These are phyloP conservation scores for Akanthomyces dipterigenus DNA, from an alignment of 2,329 filamentous ascomycete species.

Conservation along the genomic window DNA sequence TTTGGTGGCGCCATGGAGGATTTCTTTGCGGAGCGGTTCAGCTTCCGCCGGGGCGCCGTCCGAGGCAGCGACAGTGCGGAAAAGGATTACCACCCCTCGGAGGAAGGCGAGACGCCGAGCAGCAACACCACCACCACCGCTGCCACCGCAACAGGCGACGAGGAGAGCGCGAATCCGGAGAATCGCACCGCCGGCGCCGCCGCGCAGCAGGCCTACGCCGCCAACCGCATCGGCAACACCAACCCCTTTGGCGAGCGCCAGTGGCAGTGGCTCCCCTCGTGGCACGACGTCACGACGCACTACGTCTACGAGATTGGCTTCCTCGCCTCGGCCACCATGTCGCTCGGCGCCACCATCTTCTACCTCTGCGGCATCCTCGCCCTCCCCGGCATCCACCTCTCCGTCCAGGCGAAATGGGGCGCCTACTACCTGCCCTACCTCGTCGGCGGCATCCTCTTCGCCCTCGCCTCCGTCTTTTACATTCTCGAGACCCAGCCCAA, in stretches of 20 bases:
- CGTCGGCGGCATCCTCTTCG: slow-evolving; percentile 54
- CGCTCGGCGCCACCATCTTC: slow-evolving; percentile 55
- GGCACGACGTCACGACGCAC: slow-evolving; percentile 47
- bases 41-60: not conserved
- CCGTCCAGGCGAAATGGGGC: slow-evolving; percentile 38
- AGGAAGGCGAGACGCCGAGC: not conserved
- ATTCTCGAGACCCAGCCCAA: slow-evolving; percentile 57
- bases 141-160: not conserved
- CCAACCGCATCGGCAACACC: not conserved
- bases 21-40: slow-evolving; percentile 11
- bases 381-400: slow-evolving; percentile 50
- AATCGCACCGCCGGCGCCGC: not conserved
- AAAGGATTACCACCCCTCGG: not conserved
- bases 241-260: slow-evolving; percentile 18
- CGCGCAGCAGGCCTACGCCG: not conserved
- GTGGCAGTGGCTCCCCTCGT: slow-evolving; percentile 55
- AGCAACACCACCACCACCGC: not conserved
- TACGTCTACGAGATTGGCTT: slow-evolving; percentile 59
- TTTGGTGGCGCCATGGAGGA: slow-evolving; percentile 55
- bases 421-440: slow-evolving; percentile 53
- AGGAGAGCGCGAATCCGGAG: not conserved
- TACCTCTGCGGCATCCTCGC: slow-evolving; percentile 57
- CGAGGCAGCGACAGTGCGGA: not conserved
- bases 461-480: slow-evolving; percentile 49
- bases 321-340: slow-evolving; percentile 49